Percentiles rank a stretch among this genome's conserved stretches.
Conservation (phyloP, 306 rosid species). For the Crataegus laevigata region DNA sequence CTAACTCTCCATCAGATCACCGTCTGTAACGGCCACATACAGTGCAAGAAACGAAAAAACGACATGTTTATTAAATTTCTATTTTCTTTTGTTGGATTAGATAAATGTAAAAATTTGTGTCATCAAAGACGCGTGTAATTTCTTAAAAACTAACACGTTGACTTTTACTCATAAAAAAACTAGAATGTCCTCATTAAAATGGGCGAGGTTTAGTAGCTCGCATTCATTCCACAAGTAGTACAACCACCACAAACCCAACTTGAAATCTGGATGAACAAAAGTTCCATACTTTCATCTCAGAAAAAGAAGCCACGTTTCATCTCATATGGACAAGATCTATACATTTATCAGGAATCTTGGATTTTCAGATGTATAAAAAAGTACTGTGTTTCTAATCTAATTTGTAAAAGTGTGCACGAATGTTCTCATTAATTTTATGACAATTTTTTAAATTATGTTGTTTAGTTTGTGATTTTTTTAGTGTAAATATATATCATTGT, state of each 20-base stretch:
- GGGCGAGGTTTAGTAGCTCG: too few species aligned
- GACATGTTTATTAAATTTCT: not conserved
- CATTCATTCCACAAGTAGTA: too few species aligned
- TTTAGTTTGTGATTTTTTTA: accelerated
- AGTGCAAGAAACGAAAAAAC: accelerated
- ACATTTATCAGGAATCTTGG: not conserved
- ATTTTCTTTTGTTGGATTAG: not conserved
- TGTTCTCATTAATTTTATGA: not conserved
- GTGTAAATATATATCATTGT: too few species aligned
- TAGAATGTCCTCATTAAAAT: too few species aligned
- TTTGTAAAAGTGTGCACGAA: not conserved
- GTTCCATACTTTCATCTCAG: not conserved
- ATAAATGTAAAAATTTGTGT: slow-evolving; percentile 30
- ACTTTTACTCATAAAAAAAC: too few species aligned
- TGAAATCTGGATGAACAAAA: not conserved
- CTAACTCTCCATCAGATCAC: too few species aligned
- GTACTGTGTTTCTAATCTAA: not conserved
- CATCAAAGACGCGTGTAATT: not conserved
- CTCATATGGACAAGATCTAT: not conserved
- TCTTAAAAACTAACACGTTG: too few species aligned
- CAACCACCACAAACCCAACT: not conserved
- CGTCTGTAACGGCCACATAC: not conserved
- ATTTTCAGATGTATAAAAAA: not conserved
- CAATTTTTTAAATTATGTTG: accelerated
- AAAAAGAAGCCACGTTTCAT: not conserved